phyloP scores from a whole-genome alignment of 108 stramenopile genomes.

The Cyclotella kingstonii region DNA sequence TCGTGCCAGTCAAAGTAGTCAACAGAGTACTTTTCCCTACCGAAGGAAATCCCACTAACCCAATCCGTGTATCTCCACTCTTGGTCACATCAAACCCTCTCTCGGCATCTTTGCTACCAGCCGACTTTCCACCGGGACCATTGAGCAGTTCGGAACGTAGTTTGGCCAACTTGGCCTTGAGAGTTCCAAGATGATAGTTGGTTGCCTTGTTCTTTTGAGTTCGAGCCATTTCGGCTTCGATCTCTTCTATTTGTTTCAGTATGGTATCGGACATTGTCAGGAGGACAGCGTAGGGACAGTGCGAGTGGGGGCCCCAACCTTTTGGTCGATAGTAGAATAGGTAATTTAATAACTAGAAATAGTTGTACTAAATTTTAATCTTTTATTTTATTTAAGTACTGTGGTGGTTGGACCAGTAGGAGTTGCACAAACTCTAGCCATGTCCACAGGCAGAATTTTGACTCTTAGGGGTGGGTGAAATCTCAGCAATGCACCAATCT shows the following conservation, averaged over 20 bases:
- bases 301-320: too few species aligned
- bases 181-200: slow-evolving; percentile 89
- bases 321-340: too few species aligned
- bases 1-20: slow-evolving; percentile 93
- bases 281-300: too few species aligned
- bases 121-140: slow-evolving; percentile 80
- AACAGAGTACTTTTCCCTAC: slow-evolving; percentile 97
- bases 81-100: slow-evolving; percentile 97
- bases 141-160: slow-evolving; percentile 72
- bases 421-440: too few species aligned
- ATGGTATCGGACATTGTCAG: slow-evolving; percentile 26
- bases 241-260: slow-evolving; percentile 41
- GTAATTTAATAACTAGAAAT: too few species aligned
- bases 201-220: slow-evolving; percentile 91
- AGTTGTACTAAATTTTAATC: too few species aligned
- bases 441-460: too few species aligned
- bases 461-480: too few species aligned
- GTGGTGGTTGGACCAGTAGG: too few species aligned
- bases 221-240: slow-evolving; percentile 97
- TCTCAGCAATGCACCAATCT: too few species aligned
- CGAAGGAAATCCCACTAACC: slow-evolving; percentile 97
- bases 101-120: slow-evolving; percentile 92
- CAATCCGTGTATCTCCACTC: slow-evolving; percentile 96
- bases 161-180: slow-evolving; percentile 98
- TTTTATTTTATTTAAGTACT: too few species aligned